phyloP scores from a whole-genome alignment of 2,329 filamentous ascomycete genomes.

The Polychaeton citri region DNA sequence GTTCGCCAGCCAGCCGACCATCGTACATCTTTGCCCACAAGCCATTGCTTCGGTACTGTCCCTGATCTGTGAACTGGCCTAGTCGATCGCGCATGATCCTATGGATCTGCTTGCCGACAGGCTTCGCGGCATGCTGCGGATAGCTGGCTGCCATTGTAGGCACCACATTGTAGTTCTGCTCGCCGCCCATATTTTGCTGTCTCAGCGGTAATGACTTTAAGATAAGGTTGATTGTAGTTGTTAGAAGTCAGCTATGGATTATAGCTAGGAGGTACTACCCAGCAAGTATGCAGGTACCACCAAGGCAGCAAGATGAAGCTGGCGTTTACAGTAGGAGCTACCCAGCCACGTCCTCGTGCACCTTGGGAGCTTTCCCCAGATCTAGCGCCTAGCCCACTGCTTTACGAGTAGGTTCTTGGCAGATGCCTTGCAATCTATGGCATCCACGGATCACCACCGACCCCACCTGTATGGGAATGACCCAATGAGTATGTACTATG shows the following conservation, averaged over 20 bases:
- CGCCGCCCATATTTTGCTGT: conserved; percentile 22
- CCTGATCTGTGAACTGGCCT: conserved; percentile 61
- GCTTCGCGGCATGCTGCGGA: conserved; percentile 36
- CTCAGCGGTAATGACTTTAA: not conserved
- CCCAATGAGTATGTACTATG: too few species aligned
- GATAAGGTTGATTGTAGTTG: not conserved
- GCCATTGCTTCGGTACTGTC: conserved; percentile 41
- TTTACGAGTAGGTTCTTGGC: too few species aligned
- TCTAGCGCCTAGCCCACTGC: too few species aligned
- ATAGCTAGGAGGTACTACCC: too few species aligned
- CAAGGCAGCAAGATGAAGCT: not conserved
- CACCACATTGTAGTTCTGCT: conserved; percentile 14
- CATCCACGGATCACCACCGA: too few species aligned
- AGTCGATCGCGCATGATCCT: conserved; percentile 78
- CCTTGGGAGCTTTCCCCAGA: not conserved
- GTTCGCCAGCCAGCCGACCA: conserved; percentile 50
- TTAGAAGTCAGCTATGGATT: not conserved
- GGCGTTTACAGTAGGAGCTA: not conserved
- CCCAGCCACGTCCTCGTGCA: not conserved
- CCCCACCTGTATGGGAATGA: too few species aligned
- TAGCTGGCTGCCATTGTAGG: conserved; percentile 23
- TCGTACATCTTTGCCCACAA: conserved; percentile 58
- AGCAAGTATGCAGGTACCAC: not conserved
- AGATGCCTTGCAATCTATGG: too few species aligned
- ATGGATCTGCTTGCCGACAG: conserved; percentile 65